Evolutionary conservation across 257 asterid genomes (phyloP).

Genomic region (Avicennia marina): DNA sequence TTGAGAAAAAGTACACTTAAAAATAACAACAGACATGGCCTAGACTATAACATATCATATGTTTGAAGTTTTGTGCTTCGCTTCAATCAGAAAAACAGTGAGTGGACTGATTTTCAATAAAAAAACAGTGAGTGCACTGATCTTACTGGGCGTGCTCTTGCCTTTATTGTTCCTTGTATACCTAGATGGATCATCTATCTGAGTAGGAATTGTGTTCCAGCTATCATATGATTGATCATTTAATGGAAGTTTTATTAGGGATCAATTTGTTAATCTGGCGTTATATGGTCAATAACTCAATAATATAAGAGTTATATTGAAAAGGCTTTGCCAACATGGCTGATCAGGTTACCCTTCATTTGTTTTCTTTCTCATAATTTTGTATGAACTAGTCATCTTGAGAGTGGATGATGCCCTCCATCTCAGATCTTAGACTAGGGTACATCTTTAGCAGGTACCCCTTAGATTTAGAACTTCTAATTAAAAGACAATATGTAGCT

Average conservation of each 20-base stretch:
- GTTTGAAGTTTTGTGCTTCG: too few species aligned
- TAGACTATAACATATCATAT: too few species aligned
- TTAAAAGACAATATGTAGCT: too few species aligned
- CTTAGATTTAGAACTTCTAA: background rate
- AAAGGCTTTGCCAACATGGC: background rate
- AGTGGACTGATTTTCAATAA: too few species aligned
- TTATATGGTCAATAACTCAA: too few species aligned
- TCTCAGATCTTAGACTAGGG: too few species aligned
- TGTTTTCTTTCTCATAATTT: background rate
- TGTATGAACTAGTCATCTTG: too few species aligned
- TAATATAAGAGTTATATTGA: background rate
- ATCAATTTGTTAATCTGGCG: background rate
- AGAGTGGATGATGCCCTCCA: background rate
- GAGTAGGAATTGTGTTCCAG: background rate
- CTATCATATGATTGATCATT: background rate
- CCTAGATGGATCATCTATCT: constrained; percentile 3
- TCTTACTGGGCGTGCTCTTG: constrained; percentile 5
- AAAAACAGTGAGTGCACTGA: background rate
- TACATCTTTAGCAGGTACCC: too few species aligned
- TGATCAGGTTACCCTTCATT: background rate
- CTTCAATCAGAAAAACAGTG: too few species aligned
- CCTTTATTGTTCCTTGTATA: background rate
- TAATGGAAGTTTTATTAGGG: background rate
- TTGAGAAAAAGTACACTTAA: too few species aligned
- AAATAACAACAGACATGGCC: too few species aligned